These are phyloP conservation scores for Wickerhamiella brachini DNA, from an alignment of 805 yeast genomes.

Conservation along the genomic window DNA sequence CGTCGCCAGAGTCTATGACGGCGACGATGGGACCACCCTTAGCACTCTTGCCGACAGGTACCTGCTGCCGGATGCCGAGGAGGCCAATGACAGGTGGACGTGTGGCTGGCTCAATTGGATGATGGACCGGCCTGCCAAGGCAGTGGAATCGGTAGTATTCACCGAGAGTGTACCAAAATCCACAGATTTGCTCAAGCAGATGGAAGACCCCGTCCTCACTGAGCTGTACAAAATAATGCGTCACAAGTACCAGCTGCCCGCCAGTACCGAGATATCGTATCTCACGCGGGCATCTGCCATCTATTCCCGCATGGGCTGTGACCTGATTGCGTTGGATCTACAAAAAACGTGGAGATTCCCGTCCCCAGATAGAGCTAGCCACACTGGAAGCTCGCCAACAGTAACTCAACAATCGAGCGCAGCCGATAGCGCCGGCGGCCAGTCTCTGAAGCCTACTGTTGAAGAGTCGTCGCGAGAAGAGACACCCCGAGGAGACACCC, in stretches of 20 bases:
- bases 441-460: too few relatives aligned
- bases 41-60: conserved; percentile 20
- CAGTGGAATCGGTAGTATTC: conserved; percentile 50
- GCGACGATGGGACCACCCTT: conserved; percentile 38
- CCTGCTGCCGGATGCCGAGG: neutral
- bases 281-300: conserved; percentile 50
- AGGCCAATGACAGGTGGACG: conserved; percentile 62
- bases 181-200: conserved; percentile 2
- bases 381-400: too few relatives aligned
- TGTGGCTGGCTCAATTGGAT: conserved; percentile 73
- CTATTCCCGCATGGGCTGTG: conserved; percentile 85
- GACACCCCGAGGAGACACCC: neutral
- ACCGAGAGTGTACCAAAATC: conserved; percentile 1
- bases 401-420: too few relatives aligned
- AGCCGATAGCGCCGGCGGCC: too few relatives aligned
- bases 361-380: too few relatives aligned
- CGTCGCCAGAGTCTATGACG: conserved; percentile 63
- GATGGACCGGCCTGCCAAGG: conserved; percentile 31
- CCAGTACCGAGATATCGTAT: conserved; percentile 50
- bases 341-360: conserved; percentile 55
- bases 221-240: conserved; percentile 52
- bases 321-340: conserved; percentile 27
- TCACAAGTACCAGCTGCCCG: conserved; percentile 35
- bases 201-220: conserved; percentile 74
- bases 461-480: too few relatives aligned